Base-by-base conservation (phyloP, 371 early-diverging fungal genomes). In the Mortierella sp. region DNA sequence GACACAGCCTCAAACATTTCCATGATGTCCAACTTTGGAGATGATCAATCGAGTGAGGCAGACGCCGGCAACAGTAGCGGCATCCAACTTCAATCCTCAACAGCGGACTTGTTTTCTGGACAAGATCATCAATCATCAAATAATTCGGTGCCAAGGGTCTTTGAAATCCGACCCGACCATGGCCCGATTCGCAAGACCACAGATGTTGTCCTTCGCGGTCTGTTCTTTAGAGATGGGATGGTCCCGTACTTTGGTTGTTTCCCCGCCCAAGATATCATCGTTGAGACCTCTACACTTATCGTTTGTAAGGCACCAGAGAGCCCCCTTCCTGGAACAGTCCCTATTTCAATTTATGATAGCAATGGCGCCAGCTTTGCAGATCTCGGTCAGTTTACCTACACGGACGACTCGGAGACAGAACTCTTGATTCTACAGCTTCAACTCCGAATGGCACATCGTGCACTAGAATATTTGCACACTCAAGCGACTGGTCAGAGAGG, bases 201-300 rank as follows among this genome's bases (percentile, higher is more conserved):
- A 0, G 73, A 72, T 58, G 79, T 79, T 44, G 50, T 66, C 25
- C 48, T 79, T 9, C 69, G 79, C 15, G 79, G 73, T 2, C 37
- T 69, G 19, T 79, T 30, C 51, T 79, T 79, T 29, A 58, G 64
- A 18, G 79, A 72, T 5, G 79, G 79, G 4, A 79, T 79, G 79
- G 67, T 79, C 4, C 70, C 79, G n/a, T 79, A 69, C 29, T 79
- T 79, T 66, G 79, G 79, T 12, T 69, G 68, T 45, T 79, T 72
- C 14, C 73, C 72, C 1, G 79, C 79, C 0, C 63, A 63, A 21
- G 79, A 79, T 26, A 66, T 79, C 26, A 52, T 63, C 0, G 58
- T 79, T 19, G 79, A 68, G 43, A 79, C 72, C 0, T 62, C 79
- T 11, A 66, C 47, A 7, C 51, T 72, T 28, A 68, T 79, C 19